These are phyloP conservation scores for Fusarium cyanostomum DNA, from an alignment of 2,329 filamentous ascomycete genomes.

Conservation along the genomic window DNA sequence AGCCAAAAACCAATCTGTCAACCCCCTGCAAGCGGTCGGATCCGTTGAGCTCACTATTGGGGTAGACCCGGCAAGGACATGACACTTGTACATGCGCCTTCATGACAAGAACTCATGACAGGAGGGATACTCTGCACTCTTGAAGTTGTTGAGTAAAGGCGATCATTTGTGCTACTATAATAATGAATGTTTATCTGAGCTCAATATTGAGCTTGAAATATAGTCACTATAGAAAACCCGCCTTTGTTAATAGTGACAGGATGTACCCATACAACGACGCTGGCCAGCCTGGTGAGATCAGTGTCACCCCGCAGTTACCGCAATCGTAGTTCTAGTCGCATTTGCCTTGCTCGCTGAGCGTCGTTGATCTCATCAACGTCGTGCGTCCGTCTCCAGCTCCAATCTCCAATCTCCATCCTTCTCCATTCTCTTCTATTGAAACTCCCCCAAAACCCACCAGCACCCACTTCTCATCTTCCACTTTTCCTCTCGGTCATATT, in stretches of 20 bases:
- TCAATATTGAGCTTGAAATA: too few species aligned
- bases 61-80: conserved; percentile 5
- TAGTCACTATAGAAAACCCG: too few species aligned
- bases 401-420: conserved; percentile 7
- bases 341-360: conserved; percentile 20
- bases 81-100: background rate
- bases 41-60: conserved; percentile 24
- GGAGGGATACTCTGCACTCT: background rate
- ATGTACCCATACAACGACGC: background rate
- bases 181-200: background rate
- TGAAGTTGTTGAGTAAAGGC: background rate
- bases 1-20: conserved; percentile 1
- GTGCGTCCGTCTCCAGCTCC: conserved; percentile 10
- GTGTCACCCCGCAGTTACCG: conserved; percentile 25
- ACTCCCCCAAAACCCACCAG: background rate
- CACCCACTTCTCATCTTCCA: background rate
- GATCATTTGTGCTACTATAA: background rate
- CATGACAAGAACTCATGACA: background rate
- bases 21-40: conserved; percentile 16
- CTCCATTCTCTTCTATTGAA: background rate
- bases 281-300: background rate
- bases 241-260: too few species aligned
- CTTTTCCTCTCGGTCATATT: background rate
- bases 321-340: conserved; percentile 9
- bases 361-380: conserved; percentile 19